Evolutionary conservation across 257 asterid genomes (phyloP).

Genomic region (Jacaranda mimosifolia): DNA sequence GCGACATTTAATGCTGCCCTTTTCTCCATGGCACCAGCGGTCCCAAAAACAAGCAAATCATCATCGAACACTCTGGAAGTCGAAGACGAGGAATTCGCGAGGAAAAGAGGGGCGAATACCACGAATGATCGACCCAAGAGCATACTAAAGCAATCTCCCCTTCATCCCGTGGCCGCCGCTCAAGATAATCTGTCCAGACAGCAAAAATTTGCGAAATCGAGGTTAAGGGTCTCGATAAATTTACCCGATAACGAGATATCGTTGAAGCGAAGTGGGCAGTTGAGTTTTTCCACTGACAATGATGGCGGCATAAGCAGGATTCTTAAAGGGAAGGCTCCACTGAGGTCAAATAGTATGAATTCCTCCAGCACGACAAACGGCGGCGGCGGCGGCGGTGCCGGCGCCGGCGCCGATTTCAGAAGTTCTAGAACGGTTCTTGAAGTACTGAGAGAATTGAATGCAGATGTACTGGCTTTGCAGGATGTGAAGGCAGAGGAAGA

Average conservation of each 20-base stretch:
- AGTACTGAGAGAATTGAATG: slow-evolving; percentile 78
- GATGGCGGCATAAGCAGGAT: slow-evolving; percentile 37
- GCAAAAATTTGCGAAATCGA: slow-evolving; percentile 71
- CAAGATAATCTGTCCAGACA: slow-evolving; percentile 46
- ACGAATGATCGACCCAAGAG: slow-evolving; percentile 72
- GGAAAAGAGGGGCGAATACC: slow-evolving; percentile 50
- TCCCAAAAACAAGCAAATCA: slow-evolving; percentile 52
- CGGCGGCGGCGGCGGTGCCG: background rate
- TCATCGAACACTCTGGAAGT: slow-evolving; percentile 41
- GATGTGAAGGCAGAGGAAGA: slow-evolving; percentile 98
- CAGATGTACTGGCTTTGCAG: slow-evolving; percentile 87
- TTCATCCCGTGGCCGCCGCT: slow-evolving; percentile 48
- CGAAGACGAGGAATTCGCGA: slow-evolving; percentile 37
- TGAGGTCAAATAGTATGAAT: slow-evolving; percentile 52
- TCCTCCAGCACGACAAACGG: slow-evolving; percentile 10
- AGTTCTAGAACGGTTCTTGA: slow-evolving; percentile 64
- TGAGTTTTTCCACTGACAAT: slow-evolving; percentile 41
- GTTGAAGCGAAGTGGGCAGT: slow-evolving; percentile 63
- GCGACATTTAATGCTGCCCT: slow-evolving; percentile 97
- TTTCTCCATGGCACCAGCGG: slow-evolving; percentile 96
- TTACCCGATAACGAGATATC: slow-evolving; percentile 96
- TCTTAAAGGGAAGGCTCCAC: slow-evolving; percentile 63
- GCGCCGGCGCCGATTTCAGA: slow-evolving; percentile 12
- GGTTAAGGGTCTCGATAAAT: slow-evolving; percentile 84
- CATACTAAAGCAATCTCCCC: slow-evolving; percentile 83